Evolutionary conservation across 331 rosid species (phyloP).

Genomic region (Phaseolus coccineus): DNA sequence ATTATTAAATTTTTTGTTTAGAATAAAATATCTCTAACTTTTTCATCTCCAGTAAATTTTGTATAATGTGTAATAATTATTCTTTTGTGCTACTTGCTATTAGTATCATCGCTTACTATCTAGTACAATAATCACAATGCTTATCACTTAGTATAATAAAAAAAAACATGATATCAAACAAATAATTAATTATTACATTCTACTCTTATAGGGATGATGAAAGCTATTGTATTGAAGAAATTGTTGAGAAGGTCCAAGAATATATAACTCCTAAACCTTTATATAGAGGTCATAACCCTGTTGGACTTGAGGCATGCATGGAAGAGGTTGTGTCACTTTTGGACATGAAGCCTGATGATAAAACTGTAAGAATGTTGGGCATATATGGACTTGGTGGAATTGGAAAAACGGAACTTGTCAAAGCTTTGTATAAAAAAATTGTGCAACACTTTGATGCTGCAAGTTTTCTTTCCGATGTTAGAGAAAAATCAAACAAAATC

Average conservation of each 20-base stretch:
- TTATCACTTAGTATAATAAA: too few relatives aligned
- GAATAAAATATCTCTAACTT: too few relatives aligned
- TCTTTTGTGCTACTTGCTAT: too few relatives aligned
- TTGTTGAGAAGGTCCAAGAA: not conserved
- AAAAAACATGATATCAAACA: too few relatives aligned
- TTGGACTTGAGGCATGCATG: not conserved
- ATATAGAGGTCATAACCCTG: not conserved
- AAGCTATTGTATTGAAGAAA: not conserved
- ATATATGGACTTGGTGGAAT: constrained; percentile 14
- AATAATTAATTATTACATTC: too few relatives aligned
- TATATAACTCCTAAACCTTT: not conserved
- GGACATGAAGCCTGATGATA: not conserved
- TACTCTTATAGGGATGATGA: not conserved
- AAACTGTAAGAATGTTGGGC: not conserved
- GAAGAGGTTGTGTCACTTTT: not conserved
- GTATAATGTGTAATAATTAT: too few relatives aligned
- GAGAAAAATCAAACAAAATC: constrained; percentile 3
- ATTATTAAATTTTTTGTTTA: too few relatives aligned
- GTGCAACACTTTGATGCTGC: constrained; percentile 14
- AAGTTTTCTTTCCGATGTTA: constrained; percentile 5
- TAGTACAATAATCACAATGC: too few relatives aligned
- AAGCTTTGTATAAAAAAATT: constrained; percentile 4
- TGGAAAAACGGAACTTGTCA: constrained; percentile 33
- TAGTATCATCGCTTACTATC: too few relatives aligned
- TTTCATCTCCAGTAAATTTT: too few relatives aligned